Evolutionary conservation across 1,284 basidiomycete genomes (phyloP).

Genomic region (Nidula niveotomentosa): DNA sequence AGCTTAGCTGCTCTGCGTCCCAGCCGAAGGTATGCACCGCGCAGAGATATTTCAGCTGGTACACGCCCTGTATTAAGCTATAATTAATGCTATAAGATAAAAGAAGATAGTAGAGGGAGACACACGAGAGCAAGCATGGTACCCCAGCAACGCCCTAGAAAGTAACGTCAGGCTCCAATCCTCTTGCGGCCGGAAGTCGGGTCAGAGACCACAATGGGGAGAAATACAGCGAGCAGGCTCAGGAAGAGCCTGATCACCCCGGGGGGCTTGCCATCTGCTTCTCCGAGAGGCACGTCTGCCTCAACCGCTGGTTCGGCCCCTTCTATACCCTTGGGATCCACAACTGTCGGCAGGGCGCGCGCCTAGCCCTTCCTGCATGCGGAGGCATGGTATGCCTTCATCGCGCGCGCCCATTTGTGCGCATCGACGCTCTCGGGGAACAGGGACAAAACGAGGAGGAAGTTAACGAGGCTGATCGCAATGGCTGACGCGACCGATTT

Average conservation of each 20-base stretch:
- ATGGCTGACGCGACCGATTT: conserved; percentile 36
- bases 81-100: conserved; percentile 6
- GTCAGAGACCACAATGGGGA: conserved; percentile 35
- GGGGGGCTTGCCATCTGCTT: neutral
- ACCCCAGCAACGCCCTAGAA: conserved; percentile 39
- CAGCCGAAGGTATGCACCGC: conserved; percentile 50
- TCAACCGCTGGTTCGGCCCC: neutral
- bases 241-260: conserved; percentile 19
- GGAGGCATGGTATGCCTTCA: conserved; percentile 18
- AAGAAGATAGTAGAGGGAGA: conserved; percentile 4
- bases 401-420: conserved; percentile 37
- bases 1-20: conserved; percentile 45
- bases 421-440: conserved; percentile 47
- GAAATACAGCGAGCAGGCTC: conserved; percentile 42
- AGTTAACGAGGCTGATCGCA: conserved; percentile 36
- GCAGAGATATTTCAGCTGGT: conserved; percentile 55
- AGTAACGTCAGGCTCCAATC: conserved; percentile 51
- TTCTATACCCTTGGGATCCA: neutral
- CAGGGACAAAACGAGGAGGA: conserved; percentile 41
- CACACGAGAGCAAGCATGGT: conserved; percentile 47
- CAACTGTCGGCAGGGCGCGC: no score
- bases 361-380: no score
- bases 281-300: conserved; percentile 4
- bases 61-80: conserved; percentile 36
- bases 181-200: conserved; percentile 23